Percentiles rank a stretch among this genome's conserved stretches.
phyloP scores from a whole-genome alignment of 2,329 filamentous ascomycete species.

The Epichloe amarillans region DNA sequence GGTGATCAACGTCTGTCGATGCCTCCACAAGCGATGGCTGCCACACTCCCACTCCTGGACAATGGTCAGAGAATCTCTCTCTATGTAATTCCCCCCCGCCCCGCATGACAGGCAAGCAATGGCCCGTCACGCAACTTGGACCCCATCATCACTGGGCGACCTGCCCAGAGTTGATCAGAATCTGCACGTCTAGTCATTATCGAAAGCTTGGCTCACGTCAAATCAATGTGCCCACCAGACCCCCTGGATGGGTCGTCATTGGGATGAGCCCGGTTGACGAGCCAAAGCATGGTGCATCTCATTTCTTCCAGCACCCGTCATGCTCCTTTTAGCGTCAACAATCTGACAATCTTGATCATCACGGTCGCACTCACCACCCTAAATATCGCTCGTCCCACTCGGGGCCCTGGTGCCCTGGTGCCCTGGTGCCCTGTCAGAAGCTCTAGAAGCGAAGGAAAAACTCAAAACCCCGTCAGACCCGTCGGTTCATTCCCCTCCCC shows the following conservation, averaged over 20 bases:
- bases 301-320: constrained; percentile 1
- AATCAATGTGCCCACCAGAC: neutral
- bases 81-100: no score
- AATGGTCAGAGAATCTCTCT: no score
- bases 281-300: neutral
- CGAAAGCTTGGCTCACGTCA: neutral
- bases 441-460: constrained; percentile 3
- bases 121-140: neutral
- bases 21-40: neutral
- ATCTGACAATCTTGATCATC: constrained; percentile 5
- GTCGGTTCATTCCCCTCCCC: neutral
- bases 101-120: neutral
- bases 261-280: neutral
- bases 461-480: neutral
- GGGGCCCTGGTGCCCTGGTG: neutral
- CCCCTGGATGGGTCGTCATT: neutral
- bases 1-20: constrained; percentile 1
- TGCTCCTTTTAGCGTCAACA: constrained; percentile 4
- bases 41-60: neutral
- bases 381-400: constrained; percentile 2
- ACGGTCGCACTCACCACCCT: neutral
- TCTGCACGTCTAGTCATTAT: neutral
- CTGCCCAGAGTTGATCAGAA: neutral
- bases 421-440: constrained; percentile 2
- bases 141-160: neutral